These are phyloP conservation scores for Ogataea nitratoaversa DNA, from an alignment of 805 yeast species.

Conservation along the genomic window DNA sequence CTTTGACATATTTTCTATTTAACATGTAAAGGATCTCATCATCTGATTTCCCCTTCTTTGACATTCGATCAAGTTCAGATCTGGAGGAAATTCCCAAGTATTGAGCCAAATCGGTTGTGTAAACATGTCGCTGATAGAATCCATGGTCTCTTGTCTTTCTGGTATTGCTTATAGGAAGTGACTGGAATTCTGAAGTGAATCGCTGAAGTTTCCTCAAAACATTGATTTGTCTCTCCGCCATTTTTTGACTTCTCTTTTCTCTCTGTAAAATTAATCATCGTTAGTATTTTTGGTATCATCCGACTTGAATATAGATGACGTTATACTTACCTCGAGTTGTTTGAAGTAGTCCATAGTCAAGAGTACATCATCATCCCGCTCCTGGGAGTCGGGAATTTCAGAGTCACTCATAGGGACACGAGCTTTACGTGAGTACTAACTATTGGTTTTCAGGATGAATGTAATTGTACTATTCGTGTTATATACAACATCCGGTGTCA, in stretches of 20 bases:
- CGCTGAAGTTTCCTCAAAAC: slow-evolving; percentile 16
- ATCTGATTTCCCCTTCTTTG: slow-evolving; percentile 20
- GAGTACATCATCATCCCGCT: slow-evolving; percentile 9
- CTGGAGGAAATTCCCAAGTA: slow-evolving; percentile 26
- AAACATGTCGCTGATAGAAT: slow-evolving; percentile 32
- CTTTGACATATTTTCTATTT: slow-evolving; percentile 26
- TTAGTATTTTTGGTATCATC: too few relatives aligned
- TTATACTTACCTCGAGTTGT: slow-evolving; percentile 9
- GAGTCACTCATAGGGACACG: slow-evolving; percentile 1
- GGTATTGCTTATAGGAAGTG: slow-evolving; percentile 6
- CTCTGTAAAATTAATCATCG: background rate
- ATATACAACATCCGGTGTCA: too few relatives aligned
- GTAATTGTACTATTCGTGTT: too few relatives aligned
- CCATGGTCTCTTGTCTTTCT: slow-evolving; percentile 20
- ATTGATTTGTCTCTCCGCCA: slow-evolving; percentile 9
- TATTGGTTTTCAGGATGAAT: too few relatives aligned
- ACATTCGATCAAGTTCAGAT: slow-evolving; percentile 21
- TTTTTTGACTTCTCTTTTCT: slow-evolving; percentile 1
- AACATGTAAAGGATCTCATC: slow-evolving; percentile 25
- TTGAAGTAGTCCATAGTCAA: slow-evolving; percentile 15
- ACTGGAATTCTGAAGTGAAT: slow-evolving; percentile 13
- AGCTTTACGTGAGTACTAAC: too few relatives aligned
- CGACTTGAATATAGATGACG: background rate
- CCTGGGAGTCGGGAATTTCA: slow-evolving; percentile 21
- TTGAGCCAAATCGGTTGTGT: slow-evolving; percentile 31